Conservation (phyloP, 1,139 yeast genomes). For the Kurtzmaniella quercitrusa region DNA sequence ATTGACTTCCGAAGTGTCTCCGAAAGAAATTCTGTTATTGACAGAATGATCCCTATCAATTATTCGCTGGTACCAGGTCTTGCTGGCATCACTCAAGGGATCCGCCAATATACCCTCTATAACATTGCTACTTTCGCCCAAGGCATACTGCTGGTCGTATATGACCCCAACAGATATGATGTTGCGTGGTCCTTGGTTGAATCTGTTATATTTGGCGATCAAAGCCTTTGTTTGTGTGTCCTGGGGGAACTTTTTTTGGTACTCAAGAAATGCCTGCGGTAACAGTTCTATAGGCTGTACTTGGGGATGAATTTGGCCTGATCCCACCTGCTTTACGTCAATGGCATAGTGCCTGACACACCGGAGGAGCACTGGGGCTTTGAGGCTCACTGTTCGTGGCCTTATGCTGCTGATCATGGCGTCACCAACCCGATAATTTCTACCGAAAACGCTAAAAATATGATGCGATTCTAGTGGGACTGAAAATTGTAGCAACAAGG, state of each 20-base stretch:
- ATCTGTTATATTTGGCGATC: constrained; percentile 10
- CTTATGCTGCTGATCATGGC: background rate
- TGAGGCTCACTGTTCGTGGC: background rate
- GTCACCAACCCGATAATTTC: background rate
- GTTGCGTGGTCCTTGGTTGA: constrained; percentile 7
- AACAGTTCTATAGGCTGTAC: constrained; percentile 1
- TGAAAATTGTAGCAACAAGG: no score
- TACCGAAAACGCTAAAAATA: background rate
- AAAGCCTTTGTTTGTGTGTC: constrained; percentile 4
- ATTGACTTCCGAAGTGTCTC: constrained; percentile 4
- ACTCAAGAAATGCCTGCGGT: constrained; percentile 5
- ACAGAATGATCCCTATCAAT: constrained; percentile 16
- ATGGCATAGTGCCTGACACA: background rate
- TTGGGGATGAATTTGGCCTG: background rate
- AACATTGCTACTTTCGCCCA: constrained; percentile 17
- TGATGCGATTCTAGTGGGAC: no score
- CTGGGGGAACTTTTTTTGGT: constrained; percentile 7
- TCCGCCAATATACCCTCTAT: constrained; percentile 38
- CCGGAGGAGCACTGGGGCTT: background rate
- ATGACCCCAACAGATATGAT: constrained; percentile 29
- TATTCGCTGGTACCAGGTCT: constrained; percentile 28
- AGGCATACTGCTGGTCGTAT: constrained; percentile 17
- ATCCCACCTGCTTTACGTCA: background rate
- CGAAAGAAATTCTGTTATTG: constrained; percentile 18
- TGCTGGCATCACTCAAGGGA: constrained; percentile 33